Evolutionary conservation across 2,329 filamentous ascomycete species (phyloP), one percentile per base, ranked within the genome.

Genomic region (Ophiostoma australiae): DNA sequence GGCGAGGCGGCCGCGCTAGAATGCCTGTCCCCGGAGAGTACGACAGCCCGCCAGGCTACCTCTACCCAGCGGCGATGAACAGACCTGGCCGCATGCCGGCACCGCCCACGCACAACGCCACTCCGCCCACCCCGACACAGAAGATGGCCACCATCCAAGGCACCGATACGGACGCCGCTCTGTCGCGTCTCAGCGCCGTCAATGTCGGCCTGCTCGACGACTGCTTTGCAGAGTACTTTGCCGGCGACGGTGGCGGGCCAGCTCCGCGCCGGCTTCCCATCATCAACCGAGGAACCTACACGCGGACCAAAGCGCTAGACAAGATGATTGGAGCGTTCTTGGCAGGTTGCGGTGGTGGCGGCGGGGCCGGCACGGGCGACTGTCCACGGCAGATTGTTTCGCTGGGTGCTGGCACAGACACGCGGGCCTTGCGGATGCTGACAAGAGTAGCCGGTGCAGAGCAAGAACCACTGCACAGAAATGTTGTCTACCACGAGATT

Each of bases 211-310:
- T 98, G 78, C 83, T 99, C 1, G 81, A 91, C 2, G 95, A 99
- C 77, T 86, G 86, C 0, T 98, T 91, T 80, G 93, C 93, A 1
- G 82, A 82, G 70, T 84, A 84, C 70, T 93, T 97, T 78, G 89
- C 91, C 1, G 77, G 75, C 73, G 70, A 76, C 17, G 80, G 80
- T 66, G 80, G 80, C 65, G 84, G 82, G 72, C 81, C 84, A 20
- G 76, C 83, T 1, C 82, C 87, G 15, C 86, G 91, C 74, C 85
- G 94, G 72, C 85, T 96, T 74, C 95, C 95, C 69, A 92, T 99
- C 73, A 97, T 99, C 77, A 98, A 99, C 78, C 85, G 94, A 94
- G 93, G 93, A 69, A 98, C 94, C n/a, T 98, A 97, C 77, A 90
- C 94, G 31, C 89, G 95, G 73, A 97, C 94, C 10, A 87, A 86